Base-by-base conservation (phyloP, 2,329 filamentous ascomycete genomes). In the Tetracladium maxilliforme region DNA sequence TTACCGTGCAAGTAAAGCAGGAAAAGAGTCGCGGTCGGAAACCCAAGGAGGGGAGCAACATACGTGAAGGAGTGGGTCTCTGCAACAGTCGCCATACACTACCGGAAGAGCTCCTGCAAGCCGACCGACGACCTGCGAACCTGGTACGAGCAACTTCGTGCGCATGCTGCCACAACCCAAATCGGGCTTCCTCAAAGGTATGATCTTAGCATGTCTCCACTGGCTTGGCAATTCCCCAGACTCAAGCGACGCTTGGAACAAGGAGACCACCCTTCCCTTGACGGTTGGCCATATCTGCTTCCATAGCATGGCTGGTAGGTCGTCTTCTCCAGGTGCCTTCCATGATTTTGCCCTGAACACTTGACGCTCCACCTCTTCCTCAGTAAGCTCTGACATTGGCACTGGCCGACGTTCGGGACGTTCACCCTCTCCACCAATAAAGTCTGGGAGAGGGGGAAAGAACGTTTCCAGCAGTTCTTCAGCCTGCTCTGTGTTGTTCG, bases 221-320 rank as follows among this genome's bases (percentile, higher is more conserved):
- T n/a, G n/a, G n/a, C n/a, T n/a, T n/a, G n/a, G n/a, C n/a, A n/a
- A n/a, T n/a, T n/a, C 11, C 14, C 30, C 31, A 26, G 24, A 29
- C 30, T 25, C 28, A 16, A 43, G 23, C 10, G 31, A 41, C 18
- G 27, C 27, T 10, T 30, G 28, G 16, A 42, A 39, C 4, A 41
- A 14, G 4, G 29, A 14, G 11, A 40, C 25, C 8, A 40, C 33
- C 15, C 27, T 21, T 14, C 37, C 7, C 21, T 36, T 37, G 20
- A 42, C 33, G 10, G 29, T 31, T 15, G 36, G 37, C 38, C 35
- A 42, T 6, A 28, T 30, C 27, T 37, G 26, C 28, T 40, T 36
- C 37, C 28, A 41, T 8, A 40, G 32, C 23, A 34, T 31, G 17
- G 31, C 34, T 15, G 29, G 33, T 20, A 40, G 22, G 19, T 34